phyloP scores from a whole-genome alignment of 2,329 filamentous ascomycete species.

The Pseudovirgaria hyperparasitica region DNA sequence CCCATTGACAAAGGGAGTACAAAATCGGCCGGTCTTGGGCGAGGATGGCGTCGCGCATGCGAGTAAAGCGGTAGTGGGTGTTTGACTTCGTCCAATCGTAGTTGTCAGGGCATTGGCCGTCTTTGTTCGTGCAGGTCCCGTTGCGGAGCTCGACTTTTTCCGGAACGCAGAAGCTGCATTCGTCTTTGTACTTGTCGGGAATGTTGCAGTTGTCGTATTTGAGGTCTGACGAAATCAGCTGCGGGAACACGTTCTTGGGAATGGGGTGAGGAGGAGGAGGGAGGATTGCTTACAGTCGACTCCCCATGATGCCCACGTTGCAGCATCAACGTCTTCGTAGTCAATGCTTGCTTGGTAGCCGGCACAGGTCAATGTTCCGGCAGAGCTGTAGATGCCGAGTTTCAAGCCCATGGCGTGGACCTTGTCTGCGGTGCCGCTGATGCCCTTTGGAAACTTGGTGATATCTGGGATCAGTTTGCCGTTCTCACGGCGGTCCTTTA shows the following conservation, averaged over 20 bases:
- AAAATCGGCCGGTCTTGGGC: slow-evolving; percentile 19
- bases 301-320: slow-evolving; percentile 36
- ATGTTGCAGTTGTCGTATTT: slow-evolving; percentile 28
- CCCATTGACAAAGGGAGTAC: slow-evolving; percentile 27
- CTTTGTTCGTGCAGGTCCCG: slow-evolving; percentile 16
- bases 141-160: too few relatives aligned
- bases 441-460: slow-evolving; percentile 45
- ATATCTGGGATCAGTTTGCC: slow-evolving; percentile 24
- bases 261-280: too few relatives aligned
- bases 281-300: slow-evolving; percentile 15
- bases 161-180: slow-evolving; percentile 25
- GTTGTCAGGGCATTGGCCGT: slow-evolving; percentile 27
- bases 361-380: slow-evolving; percentile 40
- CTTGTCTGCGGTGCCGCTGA: slow-evolving; percentile 39
- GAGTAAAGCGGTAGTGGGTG: slow-evolving; percentile 33
- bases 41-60: slow-evolving; percentile 38
- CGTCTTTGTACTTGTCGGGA: slow-evolving; percentile 25
- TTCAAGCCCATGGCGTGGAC: slow-evolving; percentile 47
- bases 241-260: slow-evolving; percentile 4
- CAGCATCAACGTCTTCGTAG: slow-evolving; percentile 44
- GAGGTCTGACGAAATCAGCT: slow-evolving; percentile 8
- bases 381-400: slow-evolving; percentile 50
- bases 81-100: slow-evolving; percentile 40
- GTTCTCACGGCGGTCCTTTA: slow-evolving; percentile 38
- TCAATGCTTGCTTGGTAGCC: slow-evolving; percentile 45